A percentile compares a stretch with the other conserved stretches of the same genome.
Evolutionary conservation across 2,329 filamentous ascomycete species (phyloP).

Genomic region (Chaetothyriales sp.): DNA sequence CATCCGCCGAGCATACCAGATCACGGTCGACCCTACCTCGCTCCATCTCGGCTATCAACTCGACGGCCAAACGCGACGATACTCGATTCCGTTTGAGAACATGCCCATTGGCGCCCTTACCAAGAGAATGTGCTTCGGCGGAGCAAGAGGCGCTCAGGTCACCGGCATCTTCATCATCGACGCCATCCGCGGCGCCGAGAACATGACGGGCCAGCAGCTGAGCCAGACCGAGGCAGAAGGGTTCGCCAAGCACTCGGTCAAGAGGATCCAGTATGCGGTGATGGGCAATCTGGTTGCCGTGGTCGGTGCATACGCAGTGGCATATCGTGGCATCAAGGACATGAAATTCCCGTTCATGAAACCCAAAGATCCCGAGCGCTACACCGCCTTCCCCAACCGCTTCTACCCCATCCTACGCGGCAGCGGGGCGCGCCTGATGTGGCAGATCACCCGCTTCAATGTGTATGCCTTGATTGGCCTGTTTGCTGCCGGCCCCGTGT

Average conservation of each 20-base stretch:
- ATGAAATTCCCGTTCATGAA: conserved; percentile 17
- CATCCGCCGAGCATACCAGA: conserved; percentile 10
- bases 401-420: conserved; percentile 10
- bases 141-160: conserved; percentile 4
- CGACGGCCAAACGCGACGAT: conserved; percentile 8
- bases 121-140: conserved; percentile 10
- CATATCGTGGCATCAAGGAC: conserved; percentile 7
- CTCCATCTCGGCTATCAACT: conserved; percentile 13
- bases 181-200: conserved; percentile 11
- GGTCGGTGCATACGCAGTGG: conserved; percentile 4
- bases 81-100: conserved; percentile 12
- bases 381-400: conserved; percentile 12
- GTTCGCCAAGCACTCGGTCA: conserved; percentile 9
- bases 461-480: conserved; percentile 8
- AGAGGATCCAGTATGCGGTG: conserved; percentile 6
- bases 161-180: conserved; percentile 11
- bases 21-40: conserved; percentile 7
- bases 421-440: conserved; percentile 7
- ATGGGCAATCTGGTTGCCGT: conserved; percentile 3
- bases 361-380: conserved; percentile 12
- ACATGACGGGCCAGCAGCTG: conserved; percentile 6
- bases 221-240: conserved; percentile 15
- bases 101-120: conserved; percentile 11
- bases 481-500: conserved; percentile 7
- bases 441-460: conserved; percentile 13